These are phyloP conservation scores for Arabidopsis thaliana DNA, from an alignment of 345 rosid species.

Conservation along the genomic window TAIR10.1 NC_003075.7:9387501-9388000, in stretches of 20 bases:
- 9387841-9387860: conserved; percentile 20
- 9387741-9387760: conserved; percentile 18
- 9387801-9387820: conserved; percentile 5
- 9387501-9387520: conserved; percentile 57
- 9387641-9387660: conserved; percentile 20
- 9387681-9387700: neutral
- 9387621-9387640: conserved; percentile 19
- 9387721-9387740: conserved; percentile 17
- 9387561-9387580: conserved; percentile 41
- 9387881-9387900: conserved; percentile 27
- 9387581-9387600: conserved; percentile 21
- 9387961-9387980: conserved; percentile 4
- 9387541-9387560: conserved; percentile 55
- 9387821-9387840: conserved; percentile 29
- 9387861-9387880: conserved; percentile 27
- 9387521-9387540: conserved; percentile 55
- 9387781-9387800: conserved; percentile 24
- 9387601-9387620: conserved; percentile 4
- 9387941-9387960: conserved; percentile 40
- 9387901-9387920: conserved; percentile 38
- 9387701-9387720: conserved; percentile 29
- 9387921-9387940: conserved; percentile 26
- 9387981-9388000: conserved; percentile 19
- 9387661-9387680: neutral
- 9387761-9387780: conserved; percentile 34